Conservation (phyloP, 2,329 filamentous ascomycete species). For the Aspergillus amoenus region DNA sequence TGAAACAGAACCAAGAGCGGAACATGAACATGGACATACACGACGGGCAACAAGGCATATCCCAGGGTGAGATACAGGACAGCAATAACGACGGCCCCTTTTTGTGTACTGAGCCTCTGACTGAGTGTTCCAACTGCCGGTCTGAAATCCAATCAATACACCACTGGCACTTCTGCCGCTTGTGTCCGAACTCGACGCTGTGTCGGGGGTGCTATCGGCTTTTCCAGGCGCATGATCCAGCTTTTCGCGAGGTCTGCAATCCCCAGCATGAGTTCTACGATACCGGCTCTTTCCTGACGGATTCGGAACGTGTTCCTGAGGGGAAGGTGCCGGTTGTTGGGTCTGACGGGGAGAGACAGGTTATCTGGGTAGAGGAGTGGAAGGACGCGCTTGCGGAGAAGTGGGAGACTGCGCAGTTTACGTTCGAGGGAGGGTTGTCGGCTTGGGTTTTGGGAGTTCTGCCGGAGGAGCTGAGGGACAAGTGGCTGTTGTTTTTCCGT, state of each 20-base stretch:
- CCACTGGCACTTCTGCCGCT: constrained; percentile 3
- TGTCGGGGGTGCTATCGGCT: constrained; percentile 3
- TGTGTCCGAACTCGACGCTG: background rate
- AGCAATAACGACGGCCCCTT: background rate
- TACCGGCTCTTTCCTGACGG: background rate
- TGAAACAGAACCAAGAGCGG: background rate
- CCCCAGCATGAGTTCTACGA: background rate
- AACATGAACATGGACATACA: background rate
- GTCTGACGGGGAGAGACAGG: background rate
- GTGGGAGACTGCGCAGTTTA: constrained; percentile 4
- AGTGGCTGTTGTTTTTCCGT: background rate
- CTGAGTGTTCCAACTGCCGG: constrained; percentile 3
- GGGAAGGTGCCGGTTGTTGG: background rate
- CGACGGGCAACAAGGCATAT: too few relatives aligned
- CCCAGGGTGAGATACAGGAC: background rate
- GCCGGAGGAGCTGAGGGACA: background rate
- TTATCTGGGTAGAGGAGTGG: constrained; percentile 12
- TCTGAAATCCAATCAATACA: background rate
- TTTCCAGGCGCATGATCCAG: background rate
- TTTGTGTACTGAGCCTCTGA: background rate
- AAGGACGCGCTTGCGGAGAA: constrained; percentile 12
- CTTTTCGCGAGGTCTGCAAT: background rate
- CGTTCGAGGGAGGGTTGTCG: background rate
- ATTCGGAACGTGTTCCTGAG: background rate
- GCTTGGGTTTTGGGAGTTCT: background rate